Percentiles rank a stretch among this genome's conserved stretches.
Evolutionary conservation across 2,329 filamentous ascomycete genomes (phyloP).

Genomic region (Scortechinia acanthostroma): DNA sequence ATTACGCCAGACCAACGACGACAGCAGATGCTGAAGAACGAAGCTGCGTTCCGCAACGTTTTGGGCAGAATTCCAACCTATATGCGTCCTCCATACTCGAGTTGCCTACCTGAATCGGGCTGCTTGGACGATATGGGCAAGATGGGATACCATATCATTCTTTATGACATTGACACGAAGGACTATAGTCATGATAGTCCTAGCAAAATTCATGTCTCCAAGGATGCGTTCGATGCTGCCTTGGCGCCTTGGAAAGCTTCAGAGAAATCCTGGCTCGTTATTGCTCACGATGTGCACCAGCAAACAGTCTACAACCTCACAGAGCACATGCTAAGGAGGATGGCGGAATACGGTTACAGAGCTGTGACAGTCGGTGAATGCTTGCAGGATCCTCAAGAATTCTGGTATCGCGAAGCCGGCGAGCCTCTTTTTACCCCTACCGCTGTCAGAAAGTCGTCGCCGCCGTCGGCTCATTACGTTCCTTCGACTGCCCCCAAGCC

Average conservation of each 20-base stretch:
- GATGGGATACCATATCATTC: constrained; percentile 37
- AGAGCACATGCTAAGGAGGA: constrained; percentile 9
- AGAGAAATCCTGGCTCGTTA: constrained; percentile 6
- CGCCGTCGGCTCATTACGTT: too few relatives aligned
- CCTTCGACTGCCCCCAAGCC: constrained; percentile 7
- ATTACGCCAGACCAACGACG: constrained; percentile 30
- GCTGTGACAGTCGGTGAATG: constrained; percentile 13
- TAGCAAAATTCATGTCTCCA: constrained; percentile 33
- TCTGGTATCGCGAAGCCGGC: constrained; percentile 10
- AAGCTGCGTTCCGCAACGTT: constrained; percentile 45
- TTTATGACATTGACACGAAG: constrained; percentile 40
- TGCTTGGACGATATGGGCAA: constrained; percentile 27
- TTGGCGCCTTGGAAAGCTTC: constrained; percentile 14
- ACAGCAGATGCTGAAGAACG: constrained; percentile 41
- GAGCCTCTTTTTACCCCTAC: too few relatives aligned
- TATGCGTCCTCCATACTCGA: constrained; percentile 36
- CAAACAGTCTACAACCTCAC: constrained; percentile 10
- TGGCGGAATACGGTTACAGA: constrained; percentile 8
- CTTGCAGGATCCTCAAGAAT: constrained; percentile 8
- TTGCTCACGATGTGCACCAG: constrained; percentile 9
- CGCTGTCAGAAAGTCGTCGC: too few relatives aligned
- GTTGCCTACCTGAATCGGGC: constrained; percentile 26
- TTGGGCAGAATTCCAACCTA: constrained; percentile 47
- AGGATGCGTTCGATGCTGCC: constrained; percentile 29
- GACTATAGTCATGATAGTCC: constrained; percentile 35